phyloP scores from a whole-genome alignment of 2,329 filamentous ascomycete genomes.

The Graphiopsis chlorocephala region DNA sequence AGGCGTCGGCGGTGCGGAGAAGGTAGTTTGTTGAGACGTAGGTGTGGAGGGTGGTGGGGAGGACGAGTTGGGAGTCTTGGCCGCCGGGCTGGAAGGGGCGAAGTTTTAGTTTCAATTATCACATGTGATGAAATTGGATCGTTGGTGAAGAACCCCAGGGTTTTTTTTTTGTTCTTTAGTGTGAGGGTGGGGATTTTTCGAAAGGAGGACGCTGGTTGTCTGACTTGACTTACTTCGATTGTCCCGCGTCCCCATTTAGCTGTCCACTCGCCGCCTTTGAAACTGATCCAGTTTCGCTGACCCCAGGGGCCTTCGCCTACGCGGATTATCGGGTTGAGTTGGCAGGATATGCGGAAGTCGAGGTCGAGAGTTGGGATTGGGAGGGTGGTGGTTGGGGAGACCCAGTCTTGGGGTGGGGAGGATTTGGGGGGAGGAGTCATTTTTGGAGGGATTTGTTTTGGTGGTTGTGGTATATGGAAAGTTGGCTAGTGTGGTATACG shows the following conservation, averaged over 20 bases:
- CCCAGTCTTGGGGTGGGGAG: background rate
- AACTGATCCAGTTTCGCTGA: conserved; percentile 52
- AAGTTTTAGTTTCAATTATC: background rate
- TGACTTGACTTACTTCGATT: conserved; percentile 18
- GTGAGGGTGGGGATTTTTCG: too few relatives aligned
- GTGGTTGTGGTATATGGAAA: too few relatives aligned
- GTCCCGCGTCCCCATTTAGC: conserved; percentile 53
- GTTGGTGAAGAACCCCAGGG: too few relatives aligned
- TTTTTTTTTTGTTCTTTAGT: too few relatives aligned
- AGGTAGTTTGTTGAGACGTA: conserved; percentile 22
- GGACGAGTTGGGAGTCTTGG: conserved; percentile 23
- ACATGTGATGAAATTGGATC: too few relatives aligned
- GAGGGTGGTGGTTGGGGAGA: conserved; percentile 22
- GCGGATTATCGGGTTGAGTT: conserved; percentile 50
- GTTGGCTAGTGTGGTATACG: background rate
- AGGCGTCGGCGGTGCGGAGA: conserved; percentile 18
- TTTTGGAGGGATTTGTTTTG: background rate
- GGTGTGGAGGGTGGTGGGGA: conserved; percentile 17
- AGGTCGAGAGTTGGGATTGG: conserved; percentile 49
- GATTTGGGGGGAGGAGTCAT: background rate
- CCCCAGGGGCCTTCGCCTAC: conserved; percentile 49
- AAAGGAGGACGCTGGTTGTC: too few relatives aligned
- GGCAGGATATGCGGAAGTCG: conserved; percentile 54
- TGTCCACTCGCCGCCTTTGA: conserved; percentile 51
- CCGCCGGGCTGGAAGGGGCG: conserved; percentile 26